Percentiles rank a stretch among this genome's conserved stretches.
These are phyloP conservation scores for Coemansia sp. DNA, from an alignment of 192 early-diverging fungal species.

Conservation along the genomic window DNA sequence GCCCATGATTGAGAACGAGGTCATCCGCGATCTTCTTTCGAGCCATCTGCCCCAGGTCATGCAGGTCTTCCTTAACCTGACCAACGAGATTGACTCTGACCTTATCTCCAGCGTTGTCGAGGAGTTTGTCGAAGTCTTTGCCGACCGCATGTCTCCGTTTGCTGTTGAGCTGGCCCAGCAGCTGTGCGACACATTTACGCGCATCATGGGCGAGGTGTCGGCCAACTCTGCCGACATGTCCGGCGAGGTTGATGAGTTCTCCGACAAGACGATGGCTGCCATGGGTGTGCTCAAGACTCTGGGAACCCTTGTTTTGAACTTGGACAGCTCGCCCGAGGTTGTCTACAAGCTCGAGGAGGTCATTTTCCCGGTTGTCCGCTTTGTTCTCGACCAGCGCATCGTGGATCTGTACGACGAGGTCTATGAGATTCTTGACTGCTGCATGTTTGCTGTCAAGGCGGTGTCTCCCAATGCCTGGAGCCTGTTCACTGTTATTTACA, in stretches of 20 bases:
- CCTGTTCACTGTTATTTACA: constrained; percentile 74
- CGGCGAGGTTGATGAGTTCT: constrained; percentile 61
- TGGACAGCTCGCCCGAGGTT: constrained; percentile 80
- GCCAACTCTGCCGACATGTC: constrained; percentile 42
- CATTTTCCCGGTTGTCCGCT: constrained; percentile 73
- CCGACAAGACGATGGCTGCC: constrained; percentile 86
- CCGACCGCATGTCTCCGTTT: constrained; percentile 88
- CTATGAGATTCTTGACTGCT: constrained; percentile 87
- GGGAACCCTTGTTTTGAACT: constrained; percentile 77
- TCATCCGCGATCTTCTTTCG: constrained; percentile 69
- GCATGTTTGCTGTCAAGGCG: constrained; percentile 77
- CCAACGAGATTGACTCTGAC: constrained; percentile 92
- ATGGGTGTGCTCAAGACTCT: constrained; percentile 90
- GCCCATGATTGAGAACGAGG: constrained; percentile 73
- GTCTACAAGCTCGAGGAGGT: constrained; percentile 76
- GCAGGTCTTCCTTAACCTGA: constrained; percentile 81
- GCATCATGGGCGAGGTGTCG: constrained; percentile 75
- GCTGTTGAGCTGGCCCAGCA: constrained; percentile 85
- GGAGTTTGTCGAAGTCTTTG: constrained; percentile 86
- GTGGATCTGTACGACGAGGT: constrained; percentile 81
- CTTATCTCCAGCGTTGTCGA: constrained; percentile 85
- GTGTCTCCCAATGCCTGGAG: constrained; percentile 84
- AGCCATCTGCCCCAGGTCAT: constrained; percentile 84
- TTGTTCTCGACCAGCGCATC: constrained; percentile 68
- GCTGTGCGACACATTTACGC: constrained; percentile 82